Percentiles rank a stretch among this genome's conserved stretches.
These are phyloP conservation scores for Fraxinus baroniana DNA, from an alignment of 305 asterid genomes.

Conservation along the genomic window DNA sequence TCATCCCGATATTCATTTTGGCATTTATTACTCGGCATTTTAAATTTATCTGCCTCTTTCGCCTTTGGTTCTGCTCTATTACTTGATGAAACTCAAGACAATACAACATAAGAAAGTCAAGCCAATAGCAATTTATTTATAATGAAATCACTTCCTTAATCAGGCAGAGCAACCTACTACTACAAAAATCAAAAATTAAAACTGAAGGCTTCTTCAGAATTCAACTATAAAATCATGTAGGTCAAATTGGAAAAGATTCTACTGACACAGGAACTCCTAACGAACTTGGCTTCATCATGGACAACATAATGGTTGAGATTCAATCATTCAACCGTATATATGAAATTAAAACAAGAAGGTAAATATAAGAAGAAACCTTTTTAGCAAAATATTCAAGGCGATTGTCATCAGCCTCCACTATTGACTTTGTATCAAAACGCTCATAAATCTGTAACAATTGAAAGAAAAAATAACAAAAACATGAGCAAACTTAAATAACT, in stretches of 20 bases:
- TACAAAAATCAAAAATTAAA: not conserved
- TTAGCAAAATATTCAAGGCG: constrained; percentile 75
- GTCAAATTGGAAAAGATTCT: not conserved
- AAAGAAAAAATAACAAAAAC: constrained; percentile 7
- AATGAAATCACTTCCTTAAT: not conserved
- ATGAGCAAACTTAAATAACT: not conserved
- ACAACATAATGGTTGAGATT: constrained; percentile 3
- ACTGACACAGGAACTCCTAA: constrained; percentile 6
- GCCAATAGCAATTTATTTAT: not conserved
- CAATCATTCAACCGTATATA: constrained; percentile 5
- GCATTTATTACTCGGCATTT: not conserved
- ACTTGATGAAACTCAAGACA: not conserved
- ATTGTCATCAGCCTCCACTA: constrained; percentile 66
- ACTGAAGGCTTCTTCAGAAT: not conserved
- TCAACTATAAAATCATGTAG: not conserved
- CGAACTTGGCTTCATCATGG: constrained; percentile 10
- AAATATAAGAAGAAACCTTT: constrained; percentile 48
- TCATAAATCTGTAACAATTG: constrained; percentile 59
- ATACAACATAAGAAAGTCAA: not conserved
- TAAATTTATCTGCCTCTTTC: not conserved
- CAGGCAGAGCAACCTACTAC: not conserved
- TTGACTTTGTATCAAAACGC: constrained; percentile 64
- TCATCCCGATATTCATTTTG: not conserved
- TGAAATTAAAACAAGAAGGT: constrained; percentile 13
- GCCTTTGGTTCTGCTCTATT: not conserved